A percentile compares a stretch with the other conserved stretches of the same genome.
phyloP scores from a whole-genome alignment of 2,329 filamentous ascomycete species.

The Cercospora zeae-maydis region DNA sequence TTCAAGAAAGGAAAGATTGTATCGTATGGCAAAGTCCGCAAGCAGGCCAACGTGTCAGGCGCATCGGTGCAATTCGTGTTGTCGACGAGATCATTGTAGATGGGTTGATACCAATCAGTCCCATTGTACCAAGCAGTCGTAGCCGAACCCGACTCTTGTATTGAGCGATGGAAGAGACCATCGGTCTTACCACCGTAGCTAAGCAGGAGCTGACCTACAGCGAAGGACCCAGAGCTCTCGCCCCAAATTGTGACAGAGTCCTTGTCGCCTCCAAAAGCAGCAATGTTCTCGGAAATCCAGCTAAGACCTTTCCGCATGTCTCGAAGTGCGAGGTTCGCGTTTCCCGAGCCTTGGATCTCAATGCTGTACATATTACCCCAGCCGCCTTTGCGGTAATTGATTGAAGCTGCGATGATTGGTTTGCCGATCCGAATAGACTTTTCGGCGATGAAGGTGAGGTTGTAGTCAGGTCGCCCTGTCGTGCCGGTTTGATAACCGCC shows the following conservation, averaged over 20 bases:
- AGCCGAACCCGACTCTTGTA: slow-evolving; percentile 42
- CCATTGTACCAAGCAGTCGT: slow-evolving; percentile 25
- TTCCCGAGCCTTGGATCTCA: slow-evolving; percentile 53
- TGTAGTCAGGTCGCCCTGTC: slow-evolving; percentile 45
- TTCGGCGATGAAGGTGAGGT: slow-evolving; percentile 59
- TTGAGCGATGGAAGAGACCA: slow-evolving; percentile 46
- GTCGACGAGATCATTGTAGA: slow-evolving; percentile 61
- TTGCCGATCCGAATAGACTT: slow-evolving; percentile 41
- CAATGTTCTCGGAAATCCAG: slow-evolving; percentile 45
- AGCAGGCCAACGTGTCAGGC: slow-evolving; percentile 48
- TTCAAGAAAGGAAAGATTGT: slow-evolving; percentile 23
- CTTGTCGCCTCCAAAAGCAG: slow-evolving; percentile 20
- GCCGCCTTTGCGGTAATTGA: slow-evolving; percentile 63
- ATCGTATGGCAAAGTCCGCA: slow-evolving; percentile 49
- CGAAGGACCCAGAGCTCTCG: slow-evolving; percentile 41
- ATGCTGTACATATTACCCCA: slow-evolving; percentile 65
- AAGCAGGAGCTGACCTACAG: slow-evolving; percentile 45
- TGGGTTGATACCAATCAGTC: slow-evolving; percentile 45
- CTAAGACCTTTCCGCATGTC: slow-evolving; percentile 46
- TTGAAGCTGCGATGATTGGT: slow-evolving; percentile 56
- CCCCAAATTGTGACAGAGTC: slow-evolving; percentile 21
- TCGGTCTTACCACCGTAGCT: slow-evolving; percentile 48
- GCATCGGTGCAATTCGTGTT: slow-evolving; percentile 20
- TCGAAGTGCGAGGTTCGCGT: slow-evolving; percentile 47
- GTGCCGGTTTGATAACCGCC: slow-evolving; percentile 24